These are phyloP conservation scores for Aspergillus bertholletiae DNA, from an alignment of 495 filamentous ascomycete genomes.

Conservation along the genomic window DNA sequence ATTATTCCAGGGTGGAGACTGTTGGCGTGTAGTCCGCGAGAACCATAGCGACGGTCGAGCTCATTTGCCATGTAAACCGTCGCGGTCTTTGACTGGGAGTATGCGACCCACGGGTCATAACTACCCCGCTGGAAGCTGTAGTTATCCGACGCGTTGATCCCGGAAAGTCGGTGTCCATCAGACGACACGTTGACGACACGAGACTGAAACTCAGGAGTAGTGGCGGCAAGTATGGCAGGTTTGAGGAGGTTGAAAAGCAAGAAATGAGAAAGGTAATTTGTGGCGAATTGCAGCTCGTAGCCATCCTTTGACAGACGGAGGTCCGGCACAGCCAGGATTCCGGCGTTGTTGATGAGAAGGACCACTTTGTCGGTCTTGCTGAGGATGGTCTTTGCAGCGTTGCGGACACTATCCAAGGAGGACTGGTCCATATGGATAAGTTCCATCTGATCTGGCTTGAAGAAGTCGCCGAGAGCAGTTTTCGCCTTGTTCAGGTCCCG, in stretches of 20 bases:
- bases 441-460: constrained; percentile 24
- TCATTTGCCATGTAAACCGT: constrained; percentile 37
- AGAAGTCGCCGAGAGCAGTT: constrained; percentile 21
- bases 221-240: constrained; percentile 34
- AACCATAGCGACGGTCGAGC: constrained; percentile 36
- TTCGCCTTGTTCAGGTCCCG: constrained; percentile 34
- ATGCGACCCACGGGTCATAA: constrained; percentile 29
- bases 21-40: constrained; percentile 30
- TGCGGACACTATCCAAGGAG: constrained; percentile 37
- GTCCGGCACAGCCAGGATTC: constrained; percentile 44
- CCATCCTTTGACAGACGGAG: constrained; percentile 35
- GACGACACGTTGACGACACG: constrained; percentile 42
- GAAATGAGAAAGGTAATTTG: constrained; percentile 49
- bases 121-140: constrained; percentile 21
- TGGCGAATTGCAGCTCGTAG: constrained; percentile 43
- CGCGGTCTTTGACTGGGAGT: constrained; percentile 32
- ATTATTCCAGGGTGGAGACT: constrained; percentile 39
- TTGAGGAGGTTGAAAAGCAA: constrained; percentile 47
- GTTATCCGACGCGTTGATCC: constrained; percentile 17
- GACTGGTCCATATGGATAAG: constrained; percentile 40
- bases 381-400: constrained; percentile 35
- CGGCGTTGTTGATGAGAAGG: constrained; percentile 46
- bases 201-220: constrained; percentile 32
- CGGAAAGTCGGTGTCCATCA: constrained; percentile 25
- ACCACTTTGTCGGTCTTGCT: constrained; percentile 35